Conservation (phyloP, 2,329 filamentous ascomycete genomes). For the Cladosporium sp. region DNA sequence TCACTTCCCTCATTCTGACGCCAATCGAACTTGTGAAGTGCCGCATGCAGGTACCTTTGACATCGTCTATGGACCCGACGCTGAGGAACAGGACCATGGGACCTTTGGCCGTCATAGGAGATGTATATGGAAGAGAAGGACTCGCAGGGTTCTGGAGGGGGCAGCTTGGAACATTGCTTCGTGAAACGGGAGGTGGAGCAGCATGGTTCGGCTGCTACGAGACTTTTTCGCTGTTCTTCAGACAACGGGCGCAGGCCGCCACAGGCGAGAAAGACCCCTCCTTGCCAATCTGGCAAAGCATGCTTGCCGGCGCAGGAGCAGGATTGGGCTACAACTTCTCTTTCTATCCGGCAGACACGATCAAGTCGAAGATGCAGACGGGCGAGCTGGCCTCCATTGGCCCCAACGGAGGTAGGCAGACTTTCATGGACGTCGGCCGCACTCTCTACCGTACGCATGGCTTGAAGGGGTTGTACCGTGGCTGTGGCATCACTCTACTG, state of each 20-base stretch:
- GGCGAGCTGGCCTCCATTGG: conserved; percentile 52
- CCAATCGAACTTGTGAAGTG: conserved; percentile 97
- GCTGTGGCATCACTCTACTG: conserved; percentile 86
- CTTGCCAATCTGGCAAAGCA: conserved; percentile 79
- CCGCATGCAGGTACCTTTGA: conserved; percentile 78
- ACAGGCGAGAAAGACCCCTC: conserved; percentile 38
- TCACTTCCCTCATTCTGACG: conserved; percentile 85
- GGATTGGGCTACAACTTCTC: conserved; percentile 95
- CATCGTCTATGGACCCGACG: conserved; percentile 25
- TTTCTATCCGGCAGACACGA: conserved; percentile 94
- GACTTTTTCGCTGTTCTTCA: conserved; percentile 63
- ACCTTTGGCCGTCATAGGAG: conserved; percentile 64
- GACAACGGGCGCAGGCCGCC: conserved; percentile 39
- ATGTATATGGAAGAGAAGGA: conserved; percentile 78
- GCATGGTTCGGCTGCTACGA: conserved; percentile 95
- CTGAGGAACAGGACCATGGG: conserved; percentile 23
- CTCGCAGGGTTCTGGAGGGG: conserved; percentile 89
- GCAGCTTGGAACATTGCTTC: conserved; percentile 85
- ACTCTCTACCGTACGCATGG: conserved; percentile 79
- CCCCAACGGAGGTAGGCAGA: conserved; percentile 46
- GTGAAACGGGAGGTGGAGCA: conserved; percentile 86
- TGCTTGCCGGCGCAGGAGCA: conserved; percentile 76
- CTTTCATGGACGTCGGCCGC: conserved; percentile 66
- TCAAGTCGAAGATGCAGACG: conserved; percentile 97
- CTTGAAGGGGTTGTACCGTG: conserved; percentile 78